phyloP scores from a whole-genome alignment of 805 yeast genomes.

The Wickerhamomyces tratensis region DNA sequence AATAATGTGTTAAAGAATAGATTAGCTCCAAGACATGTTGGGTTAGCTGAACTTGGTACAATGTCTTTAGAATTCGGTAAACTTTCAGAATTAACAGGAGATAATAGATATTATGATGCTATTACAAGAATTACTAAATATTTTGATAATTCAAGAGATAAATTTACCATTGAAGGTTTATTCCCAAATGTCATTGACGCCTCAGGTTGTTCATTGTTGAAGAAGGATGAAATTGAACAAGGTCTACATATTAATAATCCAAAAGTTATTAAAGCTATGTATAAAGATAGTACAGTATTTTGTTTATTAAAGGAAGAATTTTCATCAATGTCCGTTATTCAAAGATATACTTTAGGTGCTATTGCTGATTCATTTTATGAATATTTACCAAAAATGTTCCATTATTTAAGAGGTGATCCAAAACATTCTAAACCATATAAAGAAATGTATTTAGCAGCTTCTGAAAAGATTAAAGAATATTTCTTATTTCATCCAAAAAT shows the following conservation, averaged over 20 bases:
- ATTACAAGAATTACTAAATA: conserved; percentile 33
- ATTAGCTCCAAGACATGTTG: conserved; percentile 25
- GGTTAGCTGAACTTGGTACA: conserved; percentile 39
- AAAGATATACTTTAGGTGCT: conserved; percentile 28
- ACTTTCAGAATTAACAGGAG: conserved; percentile 39
- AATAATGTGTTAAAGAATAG: conserved; percentile 23
- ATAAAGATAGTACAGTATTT: conserved; percentile 19
- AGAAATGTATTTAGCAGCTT: conserved; percentile 26
- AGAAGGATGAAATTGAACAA: conserved; percentile 17
- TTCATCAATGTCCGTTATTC: neutral
- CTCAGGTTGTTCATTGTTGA: conserved; percentile 36
- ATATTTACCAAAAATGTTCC: conserved; percentile 37
- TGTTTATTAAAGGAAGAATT: conserved; percentile 22
- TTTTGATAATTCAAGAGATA: conserved; percentile 23
- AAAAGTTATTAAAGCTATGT: conserved; percentile 27
- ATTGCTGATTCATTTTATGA: conserved; percentile 38
- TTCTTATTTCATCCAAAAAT: conserved; percentile 36
- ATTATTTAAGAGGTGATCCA: conserved; percentile 30
- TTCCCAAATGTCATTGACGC: conserved; percentile 36
- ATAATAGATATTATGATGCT: conserved; percentile 39
- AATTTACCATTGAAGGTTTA: conserved; percentile 30
- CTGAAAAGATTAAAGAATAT: conserved; percentile 26
- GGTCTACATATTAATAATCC: conserved; percentile 25
- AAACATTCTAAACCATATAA: conserved; percentile 16
- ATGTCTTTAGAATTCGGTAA: conserved; percentile 42